These are phyloP conservation scores for Themeda triandra DNA, from an alignment of 176 grass and related monocot species.

Conservation along the genomic window DNA sequence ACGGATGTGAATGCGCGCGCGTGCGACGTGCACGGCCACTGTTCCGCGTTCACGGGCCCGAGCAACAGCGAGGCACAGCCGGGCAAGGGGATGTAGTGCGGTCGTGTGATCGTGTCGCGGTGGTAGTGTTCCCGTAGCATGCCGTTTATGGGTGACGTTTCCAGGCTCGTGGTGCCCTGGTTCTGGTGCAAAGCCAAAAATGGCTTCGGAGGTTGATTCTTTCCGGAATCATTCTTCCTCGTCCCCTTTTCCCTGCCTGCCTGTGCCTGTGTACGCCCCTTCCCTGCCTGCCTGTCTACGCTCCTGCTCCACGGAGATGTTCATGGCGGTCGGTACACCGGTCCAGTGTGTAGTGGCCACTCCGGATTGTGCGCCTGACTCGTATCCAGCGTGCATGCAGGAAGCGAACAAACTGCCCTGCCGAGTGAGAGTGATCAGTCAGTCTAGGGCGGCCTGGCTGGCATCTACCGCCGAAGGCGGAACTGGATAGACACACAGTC, in stretches of 20 bases:
- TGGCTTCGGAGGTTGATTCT: neutral
- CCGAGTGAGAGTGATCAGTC: neutral
- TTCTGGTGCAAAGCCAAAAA: neutral
- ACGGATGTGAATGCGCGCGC: neutral
- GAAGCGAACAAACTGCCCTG: neutral
- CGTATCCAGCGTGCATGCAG: no score
- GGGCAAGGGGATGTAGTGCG: neutral
- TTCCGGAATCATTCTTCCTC: neutral
- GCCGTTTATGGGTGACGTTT: neutral
- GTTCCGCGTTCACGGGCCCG: conserved; percentile 1
- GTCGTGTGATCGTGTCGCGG: neutral
- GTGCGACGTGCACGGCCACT: neutral
- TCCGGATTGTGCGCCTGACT: no score
- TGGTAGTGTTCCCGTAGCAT: neutral
- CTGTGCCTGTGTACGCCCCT: no score
- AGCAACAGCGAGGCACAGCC: no score
- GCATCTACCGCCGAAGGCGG: neutral
- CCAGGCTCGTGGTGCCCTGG: neutral
- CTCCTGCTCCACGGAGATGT: no score
- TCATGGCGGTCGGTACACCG: no score
- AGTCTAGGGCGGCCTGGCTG: neutral
- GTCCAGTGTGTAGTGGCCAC: no score
- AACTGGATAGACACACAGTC: neutral
- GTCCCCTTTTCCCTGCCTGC: no score
- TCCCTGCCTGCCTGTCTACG: no score